phyloP scores from a whole-genome alignment of 352 stramenopile species.

The Phytopythium chamaehyphon region DNA sequence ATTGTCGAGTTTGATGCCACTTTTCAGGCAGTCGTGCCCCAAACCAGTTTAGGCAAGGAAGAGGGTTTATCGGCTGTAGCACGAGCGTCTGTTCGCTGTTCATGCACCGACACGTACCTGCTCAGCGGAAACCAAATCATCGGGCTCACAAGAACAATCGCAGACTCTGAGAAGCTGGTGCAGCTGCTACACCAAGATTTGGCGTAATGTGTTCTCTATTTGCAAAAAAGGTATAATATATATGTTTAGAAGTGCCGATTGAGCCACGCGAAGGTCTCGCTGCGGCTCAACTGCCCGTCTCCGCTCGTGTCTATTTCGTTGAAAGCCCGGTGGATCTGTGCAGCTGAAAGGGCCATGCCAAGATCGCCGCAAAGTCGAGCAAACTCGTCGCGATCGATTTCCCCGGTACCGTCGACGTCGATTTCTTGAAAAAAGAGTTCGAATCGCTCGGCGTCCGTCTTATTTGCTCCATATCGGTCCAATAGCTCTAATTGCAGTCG shows the following conservation, averaged over 20 bases:
- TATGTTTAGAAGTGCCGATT: conserved; percentile 29
- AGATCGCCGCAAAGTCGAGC: conserved; percentile 60
- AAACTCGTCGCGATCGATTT: conserved; percentile 66
- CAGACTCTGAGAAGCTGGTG: conserved; percentile 74
- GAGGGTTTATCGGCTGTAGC: background rate
- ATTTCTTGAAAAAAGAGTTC: conserved; percentile 65
- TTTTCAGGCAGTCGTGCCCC: conserved; percentile 38
- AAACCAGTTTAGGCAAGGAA: background rate
- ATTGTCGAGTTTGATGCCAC: conserved; percentile 74
- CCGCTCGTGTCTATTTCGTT: conserved; percentile 55
- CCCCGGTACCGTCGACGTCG: conserved; percentile 49
- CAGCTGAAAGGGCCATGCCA: conserved; percentile 53
- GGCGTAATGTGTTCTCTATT: conserved; percentile 11
- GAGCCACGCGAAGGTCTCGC: conserved; percentile 59
- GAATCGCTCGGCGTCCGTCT: conserved; percentile 54
- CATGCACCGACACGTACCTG: conserved; percentile 75
- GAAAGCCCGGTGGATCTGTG: conserved; percentile 55
- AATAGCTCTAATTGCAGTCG: conserved; percentile 54
- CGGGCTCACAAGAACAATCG: conserved; percentile 73
- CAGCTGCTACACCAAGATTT: conserved; percentile 48
- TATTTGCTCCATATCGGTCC: conserved; percentile 40
- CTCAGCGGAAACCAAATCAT: conserved; percentile 72
- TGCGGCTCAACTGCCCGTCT: conserved; percentile 53
- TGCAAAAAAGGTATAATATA: too few species aligned
- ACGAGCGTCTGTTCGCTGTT: conserved; percentile 41